phyloP scores from a whole-genome alignment of 768 basidiomycete genomes.

The Suillus bovinus region DNA sequence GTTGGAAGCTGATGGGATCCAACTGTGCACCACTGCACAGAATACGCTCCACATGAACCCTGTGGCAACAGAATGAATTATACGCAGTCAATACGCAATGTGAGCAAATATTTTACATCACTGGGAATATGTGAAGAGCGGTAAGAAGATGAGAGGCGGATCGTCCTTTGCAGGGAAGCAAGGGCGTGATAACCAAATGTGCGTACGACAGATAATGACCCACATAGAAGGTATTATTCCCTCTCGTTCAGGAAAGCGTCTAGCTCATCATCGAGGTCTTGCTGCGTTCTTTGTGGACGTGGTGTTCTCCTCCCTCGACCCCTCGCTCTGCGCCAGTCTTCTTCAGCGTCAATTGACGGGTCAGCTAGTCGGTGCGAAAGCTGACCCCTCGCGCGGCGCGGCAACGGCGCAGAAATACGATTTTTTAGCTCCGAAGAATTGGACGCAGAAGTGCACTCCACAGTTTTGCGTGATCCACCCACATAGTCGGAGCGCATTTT shows the following conservation, averaged over 20 bases:
- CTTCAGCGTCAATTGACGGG: constrained; percentile 20
- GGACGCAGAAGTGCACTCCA: constrained; percentile 54
- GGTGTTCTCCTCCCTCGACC: constrained; percentile 40
- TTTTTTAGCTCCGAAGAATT: constrained; percentile 41
- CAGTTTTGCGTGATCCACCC: constrained; percentile 46
- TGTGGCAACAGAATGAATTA: not conserved
- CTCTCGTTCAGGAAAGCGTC: constrained; percentile 71
- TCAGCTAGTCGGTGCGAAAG: constrained; percentile 20
- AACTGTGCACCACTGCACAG: constrained; percentile 1
- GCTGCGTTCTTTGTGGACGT: constrained; percentile 57
- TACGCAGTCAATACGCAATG: not conserved
- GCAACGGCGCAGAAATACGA: constrained; percentile 48
- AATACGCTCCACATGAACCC: not conserved
- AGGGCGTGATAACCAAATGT: not conserved
- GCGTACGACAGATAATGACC: not conserved
- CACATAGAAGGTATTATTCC: constrained; percentile 27
- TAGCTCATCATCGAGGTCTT: constrained; percentile 82
- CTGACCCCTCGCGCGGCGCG: constrained; percentile 35
- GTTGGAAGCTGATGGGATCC: too few relatives aligned
- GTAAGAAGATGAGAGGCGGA: too few relatives aligned
- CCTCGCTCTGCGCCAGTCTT: constrained; percentile 28
- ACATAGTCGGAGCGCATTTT: constrained; percentile 73
- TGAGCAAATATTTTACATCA: not conserved
- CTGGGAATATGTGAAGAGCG: not conserved
- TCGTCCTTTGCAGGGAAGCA: not conserved